Evolutionary conservation across 2,329 filamentous ascomycete genomes (phyloP).

Genomic region (Fusarium nodosum): DNA sequence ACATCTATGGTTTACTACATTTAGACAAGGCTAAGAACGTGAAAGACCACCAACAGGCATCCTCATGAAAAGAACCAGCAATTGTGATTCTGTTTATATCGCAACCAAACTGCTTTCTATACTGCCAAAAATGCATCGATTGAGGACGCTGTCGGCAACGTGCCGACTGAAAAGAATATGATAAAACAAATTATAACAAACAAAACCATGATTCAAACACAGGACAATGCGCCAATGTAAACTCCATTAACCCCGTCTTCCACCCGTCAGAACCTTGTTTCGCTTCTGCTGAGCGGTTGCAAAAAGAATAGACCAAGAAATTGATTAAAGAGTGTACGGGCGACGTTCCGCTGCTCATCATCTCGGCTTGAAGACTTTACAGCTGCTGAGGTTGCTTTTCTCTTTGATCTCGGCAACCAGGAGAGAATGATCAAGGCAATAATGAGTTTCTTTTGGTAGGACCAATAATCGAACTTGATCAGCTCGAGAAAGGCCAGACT

Average conservation of each 20-base stretch:
- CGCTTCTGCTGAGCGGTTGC: constrained; percentile 43
- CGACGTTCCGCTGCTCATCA: constrained; percentile 11
- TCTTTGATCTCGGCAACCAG: constrained; percentile 20
- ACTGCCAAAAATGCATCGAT: constrained; percentile 54
- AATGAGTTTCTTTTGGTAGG: constrained; percentile 21
- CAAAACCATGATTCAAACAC: constrained; percentile 48
- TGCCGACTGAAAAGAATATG: constrained; percentile 26
- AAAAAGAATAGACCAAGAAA: constrained; percentile 43
- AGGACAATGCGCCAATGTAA: constrained; percentile 49
- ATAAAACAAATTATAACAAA: constrained; percentile 39
- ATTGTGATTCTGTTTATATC: constrained; percentile 25
- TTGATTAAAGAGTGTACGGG: constrained; percentile 38
- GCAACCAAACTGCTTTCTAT: constrained; percentile 35
- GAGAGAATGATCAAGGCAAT: constrained; percentile 5
- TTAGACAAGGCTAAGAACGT: constrained; percentile 36
- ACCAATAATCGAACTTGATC: constrained; percentile 11
- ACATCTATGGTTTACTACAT: constrained; percentile 34
- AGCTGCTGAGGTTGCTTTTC: constrained; percentile 11
- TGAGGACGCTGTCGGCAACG: constrained; percentile 32
- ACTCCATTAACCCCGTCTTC: constrained; percentile 50
- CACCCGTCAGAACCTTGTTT: constrained; percentile 42
- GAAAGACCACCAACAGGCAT: constrained; percentile 1
- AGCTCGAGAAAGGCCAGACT: constrained; percentile 19
- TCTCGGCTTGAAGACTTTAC: constrained; percentile 10
- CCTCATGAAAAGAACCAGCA: neutral